These are phyloP conservation scores for Aciculoconidium aculeatum DNA, from an alignment of 805 yeast genomes.

Conservation along the genomic window DNA sequence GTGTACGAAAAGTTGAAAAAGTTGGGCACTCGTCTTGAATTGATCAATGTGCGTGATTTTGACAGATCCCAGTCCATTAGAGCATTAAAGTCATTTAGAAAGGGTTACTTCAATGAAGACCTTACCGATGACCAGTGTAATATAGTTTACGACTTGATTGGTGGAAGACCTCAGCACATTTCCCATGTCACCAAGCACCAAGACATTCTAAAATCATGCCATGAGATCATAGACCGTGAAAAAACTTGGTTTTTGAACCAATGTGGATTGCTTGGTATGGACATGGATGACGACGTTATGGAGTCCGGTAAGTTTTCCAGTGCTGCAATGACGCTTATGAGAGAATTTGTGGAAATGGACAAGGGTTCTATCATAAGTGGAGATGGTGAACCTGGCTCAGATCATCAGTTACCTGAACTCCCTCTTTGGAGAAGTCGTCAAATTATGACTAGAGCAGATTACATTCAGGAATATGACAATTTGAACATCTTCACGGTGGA, in stretches of 20 bases:
- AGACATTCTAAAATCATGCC: constrained; percentile 56
- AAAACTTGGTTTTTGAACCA: constrained; percentile 83
- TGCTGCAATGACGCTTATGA: constrained; percentile 68
- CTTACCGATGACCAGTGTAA: constrained; percentile 35
- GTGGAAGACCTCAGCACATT: constrained; percentile 82
- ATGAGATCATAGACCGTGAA: constrained; percentile 68
- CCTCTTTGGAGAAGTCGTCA: constrained; percentile 84
- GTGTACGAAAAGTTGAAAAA: constrained; percentile 69
- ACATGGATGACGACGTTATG: constrained; percentile 88
- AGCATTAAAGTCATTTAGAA: constrained; percentile 49
- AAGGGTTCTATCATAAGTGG: constrained; percentile 20
- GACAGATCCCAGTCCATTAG: constrained; percentile 47
- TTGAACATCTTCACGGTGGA: constrained; percentile 77
- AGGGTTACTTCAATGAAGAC: constrained; percentile 37
- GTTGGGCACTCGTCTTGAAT: constrained; percentile 69
- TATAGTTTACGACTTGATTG: constrained; percentile 60
- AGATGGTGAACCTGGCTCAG: constrained; percentile 12
- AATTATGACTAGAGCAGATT: constrained; percentile 81
- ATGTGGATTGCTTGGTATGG: constrained; percentile 69
- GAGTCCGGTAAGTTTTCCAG: constrained; percentile 72
- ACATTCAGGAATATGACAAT: constrained; percentile 67
- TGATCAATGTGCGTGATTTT: constrained; percentile 63
- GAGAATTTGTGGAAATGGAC: constrained; percentile 68
- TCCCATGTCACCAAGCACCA: constrained; percentile 60
- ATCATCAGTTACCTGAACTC: constrained; percentile 60